Percentiles rank a stretch among this genome's conserved stretches.
Conservation (phyloP, 345 rosid species). For the Passiflora organensis region DNA sequence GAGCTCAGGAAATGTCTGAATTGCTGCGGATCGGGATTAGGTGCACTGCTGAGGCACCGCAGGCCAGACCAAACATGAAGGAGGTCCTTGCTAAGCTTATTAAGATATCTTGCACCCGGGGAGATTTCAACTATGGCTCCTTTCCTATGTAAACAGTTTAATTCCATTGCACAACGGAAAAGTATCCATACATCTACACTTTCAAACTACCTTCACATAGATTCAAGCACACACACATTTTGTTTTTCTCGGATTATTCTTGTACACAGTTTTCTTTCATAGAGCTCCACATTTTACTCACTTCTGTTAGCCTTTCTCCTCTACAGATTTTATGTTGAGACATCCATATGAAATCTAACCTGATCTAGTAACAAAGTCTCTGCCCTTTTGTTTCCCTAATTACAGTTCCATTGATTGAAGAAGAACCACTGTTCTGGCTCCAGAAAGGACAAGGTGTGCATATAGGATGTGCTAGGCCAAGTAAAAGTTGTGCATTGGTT, state of each 20-base stretch:
- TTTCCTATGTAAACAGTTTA: not conserved
- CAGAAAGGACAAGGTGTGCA: no score
- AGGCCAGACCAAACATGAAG: slow-evolving; percentile 84
- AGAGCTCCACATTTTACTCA: not conserved
- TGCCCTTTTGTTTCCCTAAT: no score
- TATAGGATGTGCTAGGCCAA: no score
- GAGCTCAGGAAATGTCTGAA: slow-evolving; percentile 62
- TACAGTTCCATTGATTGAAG: no score
- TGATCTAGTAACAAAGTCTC: no score
- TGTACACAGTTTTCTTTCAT: not conserved
- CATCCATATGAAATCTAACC: no score
- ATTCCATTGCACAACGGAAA: not conserved
- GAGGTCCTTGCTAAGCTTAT: slow-evolving; percentile 65
- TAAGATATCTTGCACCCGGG: slow-evolving; percentile 29
- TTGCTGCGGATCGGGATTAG: slow-evolving; percentile 54
- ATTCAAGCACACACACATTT: not conserved
- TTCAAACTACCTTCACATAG: not conserved
- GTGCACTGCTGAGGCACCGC: slow-evolving; percentile 78
- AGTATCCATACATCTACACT: not conserved
- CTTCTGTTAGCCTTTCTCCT: not conserved
- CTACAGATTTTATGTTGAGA: no score
- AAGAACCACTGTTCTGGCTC: no score
- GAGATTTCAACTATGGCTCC: not conserved
- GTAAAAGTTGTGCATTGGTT: no score
- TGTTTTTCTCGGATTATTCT: not conserved